Evolutionary conservation across 1,284 basidiomycete species (phyloP), one percentile per base, ranked within the genome.

Genomic region (Sanghuangporus baumii): DNA sequence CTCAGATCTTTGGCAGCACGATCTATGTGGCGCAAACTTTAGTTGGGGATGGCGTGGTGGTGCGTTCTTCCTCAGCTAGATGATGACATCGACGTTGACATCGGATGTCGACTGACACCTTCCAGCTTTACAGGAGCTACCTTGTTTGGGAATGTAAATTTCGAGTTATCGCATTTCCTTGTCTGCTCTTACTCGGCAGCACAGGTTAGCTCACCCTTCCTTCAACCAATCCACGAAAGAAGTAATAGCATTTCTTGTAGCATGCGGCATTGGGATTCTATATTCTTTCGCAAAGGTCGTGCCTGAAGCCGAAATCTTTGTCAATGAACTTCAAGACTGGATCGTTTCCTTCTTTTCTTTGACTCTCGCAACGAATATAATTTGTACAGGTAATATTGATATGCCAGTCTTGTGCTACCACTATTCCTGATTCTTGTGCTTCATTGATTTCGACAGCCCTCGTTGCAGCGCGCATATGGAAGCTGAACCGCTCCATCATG

Each of bases 381-480:
- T 41, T 16, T 65, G 64, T 37, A 66, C 66, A 34, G 57, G 65
- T 62, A 48, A 16, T 11, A 9, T 6, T 55, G 3, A 3, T 31
- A 31, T 31, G 26, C 26, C 26, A 4, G 3, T 56, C 6, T 11
- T 36, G 18, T 56, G 36, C 12, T 37, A 18, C 48, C 0, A 40
- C 59, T 31, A n/a, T n/a, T 14, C 14, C 43, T 7, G 43, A 12
- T 41, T 41, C 43, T 20, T 11, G n/a, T 7, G 16, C 20, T n/a
- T 14, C 7, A 20, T 46, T n/a, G 43, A 4, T n/a, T 63, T 36
- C 31, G 36, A 38, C 12, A 76, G 76, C 65, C 16, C 72, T 76
- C 5, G 69, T 76, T 26, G 76, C 75, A 8, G 67, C 67, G 20
- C 70, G 74, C 12, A 75, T 78, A n/a, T 76, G 75, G 74, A 65